Conservation (phyloP, 2,329 filamentous ascomycete genomes). For the Colletotrichum limetticola region DNA sequence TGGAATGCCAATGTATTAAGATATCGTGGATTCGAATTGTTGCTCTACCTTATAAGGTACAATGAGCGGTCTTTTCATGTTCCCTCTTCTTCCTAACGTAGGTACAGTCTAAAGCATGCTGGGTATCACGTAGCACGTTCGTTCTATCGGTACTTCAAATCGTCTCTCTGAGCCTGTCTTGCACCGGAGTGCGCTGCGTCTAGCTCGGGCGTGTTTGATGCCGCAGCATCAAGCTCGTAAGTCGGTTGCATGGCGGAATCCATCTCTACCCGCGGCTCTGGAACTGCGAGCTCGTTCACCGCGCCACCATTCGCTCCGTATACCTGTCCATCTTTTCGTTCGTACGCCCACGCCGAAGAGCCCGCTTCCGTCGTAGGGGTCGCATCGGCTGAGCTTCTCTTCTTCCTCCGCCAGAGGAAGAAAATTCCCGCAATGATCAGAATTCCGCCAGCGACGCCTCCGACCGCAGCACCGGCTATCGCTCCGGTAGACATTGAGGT, state of each 20-base stretch:
- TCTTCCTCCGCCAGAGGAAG: neutral
- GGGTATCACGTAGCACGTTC: neutral
- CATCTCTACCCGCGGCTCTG: neutral
- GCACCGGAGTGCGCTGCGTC: neutral
- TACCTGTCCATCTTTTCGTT: neutral
- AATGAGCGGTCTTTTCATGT: neutral
- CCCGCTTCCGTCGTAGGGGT: neutral
- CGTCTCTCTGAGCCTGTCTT: neutral
- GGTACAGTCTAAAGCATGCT: neutral
- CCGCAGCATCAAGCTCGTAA: neutral
- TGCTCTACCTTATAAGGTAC: too few relatives aligned
- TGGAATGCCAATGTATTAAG: too few relatives aligned
- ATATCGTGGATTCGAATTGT: too few relatives aligned
- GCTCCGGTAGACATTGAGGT: neutral
- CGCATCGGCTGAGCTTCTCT: neutral
- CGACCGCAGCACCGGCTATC: constrained; percentile 5
- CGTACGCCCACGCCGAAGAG: neutral
- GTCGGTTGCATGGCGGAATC: neutral
- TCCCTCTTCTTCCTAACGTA: neutral
- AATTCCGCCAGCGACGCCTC: neutral
- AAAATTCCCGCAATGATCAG: neutral
- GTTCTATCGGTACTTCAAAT: neutral
- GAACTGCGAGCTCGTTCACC: neutral
- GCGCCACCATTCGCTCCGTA: neutral
- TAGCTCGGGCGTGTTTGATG: neutral